Conservation (phyloP, 2,329 filamentous ascomycete species). For the Pestalotiopsis sp. region DNA sequence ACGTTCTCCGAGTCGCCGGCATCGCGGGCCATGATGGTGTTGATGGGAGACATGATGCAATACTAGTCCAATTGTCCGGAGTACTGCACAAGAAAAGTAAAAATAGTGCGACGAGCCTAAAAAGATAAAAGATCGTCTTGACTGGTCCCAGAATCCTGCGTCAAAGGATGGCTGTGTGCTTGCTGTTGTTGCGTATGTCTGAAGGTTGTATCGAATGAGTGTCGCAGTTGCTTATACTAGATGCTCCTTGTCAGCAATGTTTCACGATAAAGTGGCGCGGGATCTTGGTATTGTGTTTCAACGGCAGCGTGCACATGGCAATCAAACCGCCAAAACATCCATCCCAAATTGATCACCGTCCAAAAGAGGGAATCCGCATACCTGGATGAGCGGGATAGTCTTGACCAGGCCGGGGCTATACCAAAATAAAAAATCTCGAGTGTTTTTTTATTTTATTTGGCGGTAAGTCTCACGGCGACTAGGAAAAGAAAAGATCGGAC, state of each 20-base stretch:
- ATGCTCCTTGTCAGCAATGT: slow-evolving; percentile 18
- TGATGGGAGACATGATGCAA: slow-evolving; percentile 39
- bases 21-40: slow-evolving; percentile 40
- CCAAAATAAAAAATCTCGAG: slow-evolving; percentile 23
- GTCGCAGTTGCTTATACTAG: slow-evolving; percentile 20
- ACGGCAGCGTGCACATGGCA: not conserved
- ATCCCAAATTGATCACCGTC: not conserved
- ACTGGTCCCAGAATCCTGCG: slow-evolving; percentile 19
- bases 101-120: slow-evolving; percentile 26
- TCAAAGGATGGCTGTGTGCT: slow-evolving; percentile 21
- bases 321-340: not conserved
- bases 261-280: slow-evolving; percentile 14
- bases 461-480: slow-evolving; percentile 16
- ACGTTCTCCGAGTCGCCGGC: slow-evolving; percentile 56
- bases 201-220: slow-evolving; percentile 6
- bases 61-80: slow-evolving; percentile 1
- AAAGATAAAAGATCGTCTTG: slow-evolving; percentile 20
- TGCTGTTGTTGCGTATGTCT: not conserved
- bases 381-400: slow-evolving; percentile 31
- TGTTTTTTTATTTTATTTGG: slow-evolving; percentile 13
- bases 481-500: slow-evolving; percentile 46
- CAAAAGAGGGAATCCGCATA: slow-evolving; percentile 16
- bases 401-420: slow-evolving; percentile 32
- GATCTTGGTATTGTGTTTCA: slow-evolving; percentile 1
- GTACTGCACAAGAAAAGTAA: slow-evolving; percentile 13